Percentiles rank a stretch among this genome's conserved stretches.
Conservation (phyloP, 2,329 filamentous ascomycete genomes). For the Monosporascus sp. region DNA sequence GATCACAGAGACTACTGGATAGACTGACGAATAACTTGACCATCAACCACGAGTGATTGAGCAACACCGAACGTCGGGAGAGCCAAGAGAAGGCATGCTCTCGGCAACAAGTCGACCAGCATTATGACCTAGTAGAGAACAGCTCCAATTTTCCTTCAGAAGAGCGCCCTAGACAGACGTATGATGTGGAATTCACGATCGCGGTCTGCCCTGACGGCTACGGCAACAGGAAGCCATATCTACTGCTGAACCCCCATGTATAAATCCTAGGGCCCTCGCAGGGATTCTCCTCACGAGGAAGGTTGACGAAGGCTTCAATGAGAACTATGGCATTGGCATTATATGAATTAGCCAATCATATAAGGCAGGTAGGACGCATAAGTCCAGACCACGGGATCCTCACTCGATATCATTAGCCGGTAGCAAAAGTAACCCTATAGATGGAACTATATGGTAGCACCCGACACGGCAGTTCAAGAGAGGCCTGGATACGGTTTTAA, state of each 20-base stretch:
- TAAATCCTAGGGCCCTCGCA: not conserved
- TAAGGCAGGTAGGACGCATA: conserved; percentile 5
- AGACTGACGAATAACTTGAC: conserved; percentile 21
- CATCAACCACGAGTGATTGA: conserved; percentile 22
- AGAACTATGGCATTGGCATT: conserved; percentile 11
- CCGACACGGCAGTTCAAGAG: not conserved
- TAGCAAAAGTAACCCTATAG: conserved; percentile 9
- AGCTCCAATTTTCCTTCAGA: not conserved
- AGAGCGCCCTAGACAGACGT: not conserved
- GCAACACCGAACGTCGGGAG: conserved; percentile 8
- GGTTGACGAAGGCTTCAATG: conserved; percentile 4
- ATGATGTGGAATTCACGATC: no score
- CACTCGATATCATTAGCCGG: conserved; percentile 21
- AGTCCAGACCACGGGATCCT: conserved; percentile 8
- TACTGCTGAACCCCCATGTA: not conserved
- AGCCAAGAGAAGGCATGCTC: conserved; percentile 10
- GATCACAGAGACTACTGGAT: conserved; percentile 4
- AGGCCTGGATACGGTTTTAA: not conserved
- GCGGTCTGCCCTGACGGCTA: not conserved
- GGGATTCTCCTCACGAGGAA: not conserved
- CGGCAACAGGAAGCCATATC: not conserved
- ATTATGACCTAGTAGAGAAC: conserved; percentile 7
- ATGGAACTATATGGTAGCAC: conserved; percentile 11
- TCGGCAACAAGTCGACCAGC: conserved; percentile 9
- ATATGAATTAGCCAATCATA: conserved; percentile 6